These are phyloP conservation scores for Exophiala viscosa DNA, from an alignment of 2,329 filamentous ascomycete species.

Conservation along the genomic window DNA sequence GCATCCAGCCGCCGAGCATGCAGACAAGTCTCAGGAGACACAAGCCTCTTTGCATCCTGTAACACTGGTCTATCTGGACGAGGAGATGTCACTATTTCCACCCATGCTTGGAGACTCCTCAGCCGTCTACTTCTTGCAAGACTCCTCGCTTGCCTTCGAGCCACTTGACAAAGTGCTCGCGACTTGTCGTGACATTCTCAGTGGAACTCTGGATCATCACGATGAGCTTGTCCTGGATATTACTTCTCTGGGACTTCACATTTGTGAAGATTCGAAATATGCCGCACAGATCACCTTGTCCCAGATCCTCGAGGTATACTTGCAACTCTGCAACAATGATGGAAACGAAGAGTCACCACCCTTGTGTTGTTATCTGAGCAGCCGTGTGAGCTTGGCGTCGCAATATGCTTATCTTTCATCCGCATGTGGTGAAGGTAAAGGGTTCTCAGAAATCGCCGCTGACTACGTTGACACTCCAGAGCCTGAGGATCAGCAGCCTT, in stretches of 20 bases:
- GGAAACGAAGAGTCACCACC: slow-evolving; percentile 50
- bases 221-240: slow-evolving; percentile 57
- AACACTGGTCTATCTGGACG: slow-evolving; percentile 53
- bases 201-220: slow-evolving; percentile 53
- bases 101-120: slow-evolving; percentile 49
- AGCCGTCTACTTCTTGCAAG: slow-evolving; percentile 55
- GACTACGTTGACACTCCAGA: slow-evolving; percentile 23
- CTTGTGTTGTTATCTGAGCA: slow-evolving; percentile 56
- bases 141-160: slow-evolving; percentile 52
- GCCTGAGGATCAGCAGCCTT: slow-evolving; percentile 1
- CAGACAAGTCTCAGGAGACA: not conserved
- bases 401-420: slow-evolving; percentile 51
- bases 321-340: slow-evolving; percentile 58
- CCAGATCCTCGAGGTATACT: slow-evolving; percentile 58
- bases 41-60: slow-evolving; percentile 41
- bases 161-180: slow-evolving; percentile 54
- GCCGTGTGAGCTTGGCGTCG: slow-evolving; percentile 52
- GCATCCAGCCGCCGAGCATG: not conserved
- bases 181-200: slow-evolving; percentile 50
- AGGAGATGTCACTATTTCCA: slow-evolving; percentile 58
- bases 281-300: slow-evolving; percentile 50
- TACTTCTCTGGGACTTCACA: slow-evolving; percentile 52
- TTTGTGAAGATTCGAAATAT: slow-evolving; percentile 54
- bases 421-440: slow-evolving; percentile 55
- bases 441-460: slow-evolving; percentile 47